Evolutionary conservation across 257 asterid species (phyloP), one percentile per base, ranked within the genome.

Genomic region (Solanum ahanhuiri): DNA sequence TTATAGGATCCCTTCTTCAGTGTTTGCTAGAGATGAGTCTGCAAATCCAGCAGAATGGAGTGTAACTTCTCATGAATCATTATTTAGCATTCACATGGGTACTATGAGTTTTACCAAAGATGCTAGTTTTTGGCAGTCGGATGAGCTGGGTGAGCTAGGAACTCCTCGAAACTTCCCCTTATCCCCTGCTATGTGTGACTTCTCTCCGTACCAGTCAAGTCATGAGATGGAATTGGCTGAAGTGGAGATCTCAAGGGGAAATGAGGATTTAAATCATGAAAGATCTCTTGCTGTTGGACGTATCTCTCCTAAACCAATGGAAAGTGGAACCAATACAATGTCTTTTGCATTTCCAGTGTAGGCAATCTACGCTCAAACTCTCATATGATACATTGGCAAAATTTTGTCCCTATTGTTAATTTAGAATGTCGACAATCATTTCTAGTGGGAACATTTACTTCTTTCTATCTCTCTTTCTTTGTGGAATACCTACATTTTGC

Each of bases 331-430:
- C 63, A 39, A 57, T 37, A 71, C 39, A 83, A 83, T 9, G 73
- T 83, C 86, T 31, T 83, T 83, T 64, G 86, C 86, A 23, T 83
- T 83, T 71, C 86, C 86, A 83, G 57, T 23, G 86, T 83, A 83
- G 54, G 86, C 73, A 83, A 37, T 12, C 85, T 17, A 18, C 3
- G 1, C 81, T 34, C 81, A 20, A 20, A 72, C 31, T 72, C 51
- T 72, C 81, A 20, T 72, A 72, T 72, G 51, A 72, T 72, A 35
- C 51, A 35, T 35, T 54, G 63, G 70, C 41, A 82, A 54, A 82
- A 2, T 82, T n/a, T 31, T 18, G 20, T 12, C 45, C 30, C 22
- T 54, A 10, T 25, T 51, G 51, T 48, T 35, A 28, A 54, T 81
- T 45, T 45, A 31, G 84, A 43, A 48, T 54, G 41, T 81, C 17